Evolutionary conservation across 225 moss, liverwort and hornwort genomes (phyloP), one percentile per base, ranked within the genome.

Genomic region (Sphagnum tenellum): DNA sequence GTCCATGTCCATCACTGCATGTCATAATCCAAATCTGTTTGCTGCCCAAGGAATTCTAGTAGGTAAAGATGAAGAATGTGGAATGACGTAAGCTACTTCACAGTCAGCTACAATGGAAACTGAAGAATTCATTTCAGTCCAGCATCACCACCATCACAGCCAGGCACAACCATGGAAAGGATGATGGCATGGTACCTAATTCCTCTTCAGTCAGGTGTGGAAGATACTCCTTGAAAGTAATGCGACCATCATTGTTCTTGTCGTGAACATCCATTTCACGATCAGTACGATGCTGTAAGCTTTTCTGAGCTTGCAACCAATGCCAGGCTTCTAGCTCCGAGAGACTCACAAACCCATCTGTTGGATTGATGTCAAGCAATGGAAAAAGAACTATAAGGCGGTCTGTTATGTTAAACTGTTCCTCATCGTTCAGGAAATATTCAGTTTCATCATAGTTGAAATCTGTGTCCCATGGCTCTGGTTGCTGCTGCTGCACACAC

Each of bases 191-290:
- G 29, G 29, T 65, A 85, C 81, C 78, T 74, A 67, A 66, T 50
- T 86, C 81, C 64, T 76, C 78, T 44, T 66, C 54, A 6, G 81
- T 72, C 54, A 84, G 63, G 60, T 88, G 78, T 47, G 88, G 86
- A 67, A 91, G 80, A 69, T 86, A 88, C 66, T 91, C 88, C 69
- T 55, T 66, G n/a, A 91, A 86, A 56, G 91, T 76, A 58, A 91
- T 54, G 46, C 74, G 64, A 2, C 83, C 77, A 64, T 91, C 90
- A n/a, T 64, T 70, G 60, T 88, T 86, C 69, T 79, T 72, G 64
- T 91, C 90, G 57, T 91, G 73, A 48, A 74, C 66, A 67, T 78
- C 78, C 72, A 88, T 64, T 65, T 88, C 86, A 49, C 86, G 83
- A 4, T 88, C 80, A 56, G 88, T 86, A 69, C 84, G 78, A 66